Base-by-base conservation (phyloP, 129 eudicot genomes). In the Escallonia rubra region DNA sequence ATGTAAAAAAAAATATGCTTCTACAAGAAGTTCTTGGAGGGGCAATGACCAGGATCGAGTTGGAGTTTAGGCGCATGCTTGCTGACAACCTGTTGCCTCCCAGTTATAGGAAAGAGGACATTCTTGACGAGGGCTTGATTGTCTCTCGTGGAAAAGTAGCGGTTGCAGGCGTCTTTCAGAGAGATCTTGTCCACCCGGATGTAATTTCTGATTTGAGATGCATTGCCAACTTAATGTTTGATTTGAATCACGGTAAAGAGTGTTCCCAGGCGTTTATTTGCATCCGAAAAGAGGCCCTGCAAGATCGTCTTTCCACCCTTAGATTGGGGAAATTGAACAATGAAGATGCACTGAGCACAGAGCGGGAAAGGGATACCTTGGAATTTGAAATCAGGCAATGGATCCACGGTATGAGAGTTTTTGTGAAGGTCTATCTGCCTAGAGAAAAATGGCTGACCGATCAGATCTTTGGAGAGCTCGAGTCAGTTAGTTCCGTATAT, bases 11-110 rank as follows among this genome's bases (percentile, higher is more conserved):
- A 39, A 72, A 69, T 49, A 60, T 38, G 13, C 84, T 81, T 62
- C 72, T 81, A 52, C 73, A 76, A 44, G 78, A 80, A 12, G 61
- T 88, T 75, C 79, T 91, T 71, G 95, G 88, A 74, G 78, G 95
- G 3, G 86, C 89, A 7, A 91, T 88, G 98, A 70, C 81, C 14
- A 79, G 89, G 69, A 84, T 91, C 12, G 96, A 88, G 53, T 89
- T 85, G 63, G 98, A 91, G 73, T 88, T 91, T 46, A 72, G 65
- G 70, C 90, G 88, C 79, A 70, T 91, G 65, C 82, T 91, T 34
- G 91, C 86, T 64, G 89, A 60, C 98, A 91, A 73, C 88, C 83
- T 43, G 81, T 86, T 91, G 72, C 88, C 97, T 1, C 88, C 86
- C 61, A 89, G 98, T 59, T 91, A 94, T 2, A 85, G 73, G 71